Conservation (phyloP, 2,329 filamentous ascomycete species). For the Raffaelea ambrosiae region DNA sequence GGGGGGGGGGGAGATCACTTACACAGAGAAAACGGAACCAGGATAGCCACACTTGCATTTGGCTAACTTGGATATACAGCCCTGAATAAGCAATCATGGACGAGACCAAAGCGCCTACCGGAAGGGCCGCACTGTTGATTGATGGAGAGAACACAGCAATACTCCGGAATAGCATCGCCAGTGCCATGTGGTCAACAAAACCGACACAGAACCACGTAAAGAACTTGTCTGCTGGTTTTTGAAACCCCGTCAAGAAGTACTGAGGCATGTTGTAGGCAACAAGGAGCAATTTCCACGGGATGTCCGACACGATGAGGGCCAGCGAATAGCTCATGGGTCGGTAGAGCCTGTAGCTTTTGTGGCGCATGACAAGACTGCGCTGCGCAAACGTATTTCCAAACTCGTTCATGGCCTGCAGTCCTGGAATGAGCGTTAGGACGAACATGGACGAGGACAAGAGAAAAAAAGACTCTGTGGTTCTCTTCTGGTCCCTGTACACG, state of each 20-base stretch:
- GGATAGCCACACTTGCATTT: constrained; percentile 1
- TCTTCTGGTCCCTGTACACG: neutral
- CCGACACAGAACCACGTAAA: constrained; percentile 1
- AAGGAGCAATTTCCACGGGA: neutral
- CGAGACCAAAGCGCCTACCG: neutral
- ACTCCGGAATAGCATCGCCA: neutral
- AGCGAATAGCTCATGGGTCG: neutral
- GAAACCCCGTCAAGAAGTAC: constrained; percentile 1
- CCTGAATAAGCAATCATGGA: neutral
- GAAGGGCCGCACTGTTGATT: neutral
- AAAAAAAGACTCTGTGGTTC: neutral
- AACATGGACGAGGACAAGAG: neutral
- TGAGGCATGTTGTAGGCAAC: neutral
- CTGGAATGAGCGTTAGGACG: neutral
- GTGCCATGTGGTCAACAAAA: neutral
- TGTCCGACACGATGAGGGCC: neutral
- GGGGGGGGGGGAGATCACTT: neutral
- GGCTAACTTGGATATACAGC: neutral
- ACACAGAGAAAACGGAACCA: neutral
- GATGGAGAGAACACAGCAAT: constrained; percentile 1
- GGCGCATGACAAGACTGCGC: neutral
- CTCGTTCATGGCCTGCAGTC: neutral
- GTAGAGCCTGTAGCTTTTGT: neutral
- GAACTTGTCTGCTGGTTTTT: constrained; percentile 1
- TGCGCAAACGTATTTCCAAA: constrained; percentile 3